phyloP scores from a whole-genome alignment of 225 moss, liverwort and hornwort genomes.

The Polytrichum formosum region DNA sequence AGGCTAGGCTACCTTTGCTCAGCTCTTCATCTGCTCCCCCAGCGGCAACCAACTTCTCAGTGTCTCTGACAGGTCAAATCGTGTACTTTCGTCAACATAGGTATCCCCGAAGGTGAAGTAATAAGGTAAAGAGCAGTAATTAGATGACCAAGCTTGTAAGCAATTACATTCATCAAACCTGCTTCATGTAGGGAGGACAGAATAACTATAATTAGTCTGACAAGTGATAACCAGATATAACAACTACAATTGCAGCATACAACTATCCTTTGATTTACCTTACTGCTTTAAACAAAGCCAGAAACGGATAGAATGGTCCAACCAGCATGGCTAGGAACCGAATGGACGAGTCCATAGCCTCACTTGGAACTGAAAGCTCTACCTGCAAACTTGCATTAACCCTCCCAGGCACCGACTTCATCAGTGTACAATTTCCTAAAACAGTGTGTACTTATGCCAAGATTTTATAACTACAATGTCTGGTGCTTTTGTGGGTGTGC shows the following conservation, averaged over 20 bases:
- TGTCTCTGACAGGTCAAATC: conserved; percentile 55
- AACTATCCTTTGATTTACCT: conserved; percentile 37
- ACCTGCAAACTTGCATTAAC: conserved; percentile 43
- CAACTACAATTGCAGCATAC: background rate
- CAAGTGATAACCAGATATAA: background rate
- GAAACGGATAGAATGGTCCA: conserved; percentile 77
- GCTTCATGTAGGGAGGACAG: no score
- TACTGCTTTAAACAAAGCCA: conserved; percentile 50
- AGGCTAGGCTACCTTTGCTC: conserved; percentile 62
- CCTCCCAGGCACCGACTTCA: background rate
- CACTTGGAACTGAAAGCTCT: conserved; percentile 67
- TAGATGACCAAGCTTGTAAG: background rate
- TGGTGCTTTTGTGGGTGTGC: no score
- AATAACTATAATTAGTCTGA: no score
- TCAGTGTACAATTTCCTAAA: background rate
- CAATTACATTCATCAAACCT: background rate
- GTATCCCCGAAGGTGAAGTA: no score
- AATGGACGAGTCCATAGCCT: conserved; percentile 75
- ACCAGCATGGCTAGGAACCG: conserved; percentile 85
- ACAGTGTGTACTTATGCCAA: background rate
- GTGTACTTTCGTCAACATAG: background rate
- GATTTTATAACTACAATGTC: background rate
- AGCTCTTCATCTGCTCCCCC: conserved; percentile 66
- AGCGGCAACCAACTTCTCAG: conserved; percentile 60
- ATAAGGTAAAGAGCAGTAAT: background rate